These are phyloP conservation scores for Podospora fimiseda DNA, from an alignment of 495 filamentous ascomycete species.

Conservation along the genomic window DNA sequence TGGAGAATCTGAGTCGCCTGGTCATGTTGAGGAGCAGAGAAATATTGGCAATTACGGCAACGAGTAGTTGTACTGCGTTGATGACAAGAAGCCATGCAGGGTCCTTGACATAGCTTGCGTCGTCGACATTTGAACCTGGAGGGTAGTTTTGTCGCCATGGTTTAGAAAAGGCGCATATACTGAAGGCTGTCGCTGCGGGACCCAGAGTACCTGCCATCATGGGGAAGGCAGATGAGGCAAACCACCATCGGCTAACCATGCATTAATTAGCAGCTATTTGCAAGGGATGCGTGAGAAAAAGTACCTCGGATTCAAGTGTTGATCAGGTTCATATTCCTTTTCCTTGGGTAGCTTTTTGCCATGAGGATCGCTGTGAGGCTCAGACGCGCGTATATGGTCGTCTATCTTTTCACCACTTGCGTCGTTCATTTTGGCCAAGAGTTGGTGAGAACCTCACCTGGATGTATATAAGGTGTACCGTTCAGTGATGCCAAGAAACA, in stretches of 20 bases:
- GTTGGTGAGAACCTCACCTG: background rate
- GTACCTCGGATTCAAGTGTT: conserved; percentile 52
- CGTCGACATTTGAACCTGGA: conserved; percentile 39
- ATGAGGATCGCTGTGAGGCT: conserved; percentile 8
- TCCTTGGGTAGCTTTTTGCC: conserved; percentile 14
- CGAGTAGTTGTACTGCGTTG: conserved; percentile 66
- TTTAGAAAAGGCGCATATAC: conserved; percentile 66
- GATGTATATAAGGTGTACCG: background rate
- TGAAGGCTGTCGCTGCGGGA: conserved; percentile 74
- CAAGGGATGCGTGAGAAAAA: conserved; percentile 1
- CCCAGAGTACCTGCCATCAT: conserved; percentile 79
- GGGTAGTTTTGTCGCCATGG: conserved; percentile 64
- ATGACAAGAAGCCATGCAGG: conserved; percentile 66
- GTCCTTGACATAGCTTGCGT: conserved; percentile 52
- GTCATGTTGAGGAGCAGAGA: conserved; percentile 82
- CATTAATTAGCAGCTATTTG: background rate
- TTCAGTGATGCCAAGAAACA: background rate
- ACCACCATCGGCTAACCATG: conserved; percentile 67
- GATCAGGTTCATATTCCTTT: conserved; percentile 21
- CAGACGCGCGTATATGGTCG: conserved; percentile 15
- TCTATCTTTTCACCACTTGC: conserved; percentile 22
- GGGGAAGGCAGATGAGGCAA: conserved; percentile 74
- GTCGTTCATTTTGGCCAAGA: conserved; percentile 23
- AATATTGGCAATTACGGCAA: conserved; percentile 66
- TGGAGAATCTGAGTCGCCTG: conserved; percentile 64